Percentiles rank a stretch among this genome's conserved stretches.
phyloP scores from a whole-genome alignment of 768 basidiomycete genomes.

The Pulveroboletus sp. region DNA sequence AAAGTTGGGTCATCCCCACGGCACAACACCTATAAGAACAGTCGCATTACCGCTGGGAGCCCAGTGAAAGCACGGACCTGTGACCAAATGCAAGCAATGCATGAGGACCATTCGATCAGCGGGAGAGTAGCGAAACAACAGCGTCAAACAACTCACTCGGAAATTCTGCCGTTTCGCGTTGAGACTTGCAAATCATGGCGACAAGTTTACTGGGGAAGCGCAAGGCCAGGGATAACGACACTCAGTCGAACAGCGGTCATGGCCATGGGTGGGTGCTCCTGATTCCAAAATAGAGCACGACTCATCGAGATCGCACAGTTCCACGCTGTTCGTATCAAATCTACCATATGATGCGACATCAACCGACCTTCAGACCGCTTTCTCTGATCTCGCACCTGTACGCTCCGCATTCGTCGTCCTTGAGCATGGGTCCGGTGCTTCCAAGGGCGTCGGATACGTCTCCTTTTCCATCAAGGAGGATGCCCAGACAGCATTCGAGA shows the following conservation, averaged over 20 bases:
- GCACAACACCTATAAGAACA: background rate
- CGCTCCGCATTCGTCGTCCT: slow-evolving; percentile 90
- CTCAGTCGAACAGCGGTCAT: background rate
- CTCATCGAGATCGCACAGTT: slow-evolving; percentile 35
- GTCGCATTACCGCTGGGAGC: background rate
- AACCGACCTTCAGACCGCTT: slow-evolving; percentile 84
- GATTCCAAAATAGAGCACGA: background rate
- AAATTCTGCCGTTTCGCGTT: background rate
- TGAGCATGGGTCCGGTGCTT: slow-evolving; percentile 65
- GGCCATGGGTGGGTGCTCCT: slow-evolving; percentile 20
- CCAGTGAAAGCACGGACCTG: background rate
- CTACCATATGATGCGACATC: slow-evolving; percentile 89
- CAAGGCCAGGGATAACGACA: slow-evolving; percentile 22
- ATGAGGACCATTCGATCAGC: background rate
- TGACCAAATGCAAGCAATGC: background rate
- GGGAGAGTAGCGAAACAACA: background rate
- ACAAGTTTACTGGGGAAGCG: slow-evolving; percentile 24
- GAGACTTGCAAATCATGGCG: background rate
- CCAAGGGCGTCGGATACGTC: slow-evolving; percentile 96
- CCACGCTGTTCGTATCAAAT: slow-evolving; percentile 91
- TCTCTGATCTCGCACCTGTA: slow-evolving; percentile 94
- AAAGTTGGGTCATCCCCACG: background rate
- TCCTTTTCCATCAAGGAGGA: slow-evolving; percentile 88
- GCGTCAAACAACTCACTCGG: slow-evolving; percentile 6
- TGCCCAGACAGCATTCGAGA: slow-evolving; percentile 67